A percentile compares a stretch with the other conserved stretches of the same genome.
These are phyloP conservation scores for Alisma plantagoaquatica DNA, from an alignment of 106 monocot genomes.

Conservation along the genomic window DNA sequence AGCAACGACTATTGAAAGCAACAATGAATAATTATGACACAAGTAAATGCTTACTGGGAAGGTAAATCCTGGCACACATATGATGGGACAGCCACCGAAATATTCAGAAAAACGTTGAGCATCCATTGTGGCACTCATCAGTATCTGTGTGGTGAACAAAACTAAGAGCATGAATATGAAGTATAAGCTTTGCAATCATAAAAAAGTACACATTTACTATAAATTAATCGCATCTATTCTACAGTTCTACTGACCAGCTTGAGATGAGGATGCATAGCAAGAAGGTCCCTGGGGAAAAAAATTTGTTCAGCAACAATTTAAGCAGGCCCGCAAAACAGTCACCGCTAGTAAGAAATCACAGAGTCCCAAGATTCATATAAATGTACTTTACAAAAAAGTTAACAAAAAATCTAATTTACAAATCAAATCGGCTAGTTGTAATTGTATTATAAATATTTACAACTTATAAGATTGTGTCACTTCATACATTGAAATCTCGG, in stretches of 20 bases:
- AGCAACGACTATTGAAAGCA: background rate
- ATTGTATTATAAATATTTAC: too few species aligned
- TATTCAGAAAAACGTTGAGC: conserved; percentile 84
- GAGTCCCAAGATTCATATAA: too few species aligned
- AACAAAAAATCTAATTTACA: too few species aligned
- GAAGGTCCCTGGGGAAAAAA: conserved; percentile 49
- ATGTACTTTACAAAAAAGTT: too few species aligned
- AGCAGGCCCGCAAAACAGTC: too few species aligned
- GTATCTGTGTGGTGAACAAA: conserved; percentile 38
- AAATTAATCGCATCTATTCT: too few species aligned
- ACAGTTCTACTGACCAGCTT: conserved; percentile 53
- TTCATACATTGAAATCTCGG: too few species aligned
- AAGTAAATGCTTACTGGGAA: conserved; percentile 61
- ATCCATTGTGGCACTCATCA: conserved; percentile 99
- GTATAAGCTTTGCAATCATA: background rate
- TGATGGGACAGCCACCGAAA: conserved; percentile 76
- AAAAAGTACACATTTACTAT: background rate
- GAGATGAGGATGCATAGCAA: conserved; percentile 75
- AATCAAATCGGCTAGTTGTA: too few species aligned
- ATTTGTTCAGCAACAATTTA: too few species aligned
- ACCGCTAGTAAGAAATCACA: too few species aligned
- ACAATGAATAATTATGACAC: background rate
- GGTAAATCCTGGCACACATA: conserved; percentile 88
- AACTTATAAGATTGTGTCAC: too few species aligned
- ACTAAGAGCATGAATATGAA: background rate